Evolutionary conservation across 768 basidiomycete genomes (phyloP), one percentile per base, ranked within the genome.

Genomic region (Panellus pusillus): DNA sequence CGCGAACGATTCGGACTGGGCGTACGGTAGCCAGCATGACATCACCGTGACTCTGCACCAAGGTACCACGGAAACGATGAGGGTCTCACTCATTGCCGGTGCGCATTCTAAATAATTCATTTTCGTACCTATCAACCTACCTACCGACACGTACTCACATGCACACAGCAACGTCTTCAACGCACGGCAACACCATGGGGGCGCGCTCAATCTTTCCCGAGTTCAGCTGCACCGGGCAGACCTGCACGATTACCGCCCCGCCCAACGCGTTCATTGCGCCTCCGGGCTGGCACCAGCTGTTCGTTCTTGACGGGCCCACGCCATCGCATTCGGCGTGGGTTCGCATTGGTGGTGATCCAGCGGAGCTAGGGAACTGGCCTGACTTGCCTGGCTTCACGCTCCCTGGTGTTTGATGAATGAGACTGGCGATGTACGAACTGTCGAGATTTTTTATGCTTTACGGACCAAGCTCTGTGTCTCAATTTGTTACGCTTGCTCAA

Each of bases 21-120:
- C 60, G 0, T 82, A 85, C 20, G 76, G 80, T 0, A 76, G 76
- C 5, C 63, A 68, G 24, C 82, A 83, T 61, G 64, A 66, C 2
- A 85, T 91, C 59, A 72, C 67, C 4, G 68, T 80, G 17, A 64
- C 71, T 20, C 66, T 79, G 7, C 73, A 68, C 68, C 78, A 79
- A 41, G 77, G 78, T 11, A 68, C 68, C 1, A 73, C 70, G 5
- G 60, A 68, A 4, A 70, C 63, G 14, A 61, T 95, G 73, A 72
- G 76, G 1, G 70, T 83, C 43, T 92, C 82, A 14, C 86, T 86
- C 52, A 71, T 85, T 54, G 87, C 76, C 61, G 88, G 83, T 83
- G 56, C n/a, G 82, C 68, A 28, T 44, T 40, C 5, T 17, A 8
- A 9, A 6, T 9, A 5, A 6, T 20, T 46, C n/a, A 18, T 17